Base-by-base conservation (phyloP, 495 filamentous ascomycete genomes). In the Hapsidospora chrysogenum region DNA sequence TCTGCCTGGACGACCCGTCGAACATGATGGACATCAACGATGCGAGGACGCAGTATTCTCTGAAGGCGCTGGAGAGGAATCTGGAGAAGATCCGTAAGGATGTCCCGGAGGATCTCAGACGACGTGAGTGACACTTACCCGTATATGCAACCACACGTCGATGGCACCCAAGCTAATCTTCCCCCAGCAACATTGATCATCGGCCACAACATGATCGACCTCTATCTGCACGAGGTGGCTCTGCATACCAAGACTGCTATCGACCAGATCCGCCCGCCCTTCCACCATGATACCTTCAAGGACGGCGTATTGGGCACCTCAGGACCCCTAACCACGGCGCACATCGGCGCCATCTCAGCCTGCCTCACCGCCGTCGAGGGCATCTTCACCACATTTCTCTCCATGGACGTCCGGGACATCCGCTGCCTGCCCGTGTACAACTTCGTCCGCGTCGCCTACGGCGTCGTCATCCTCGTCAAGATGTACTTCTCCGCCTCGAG, bases 201-300 rank as follows among this genome's bases (percentile, higher is more conserved):
- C 29, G 63, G 63, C 31, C 74, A 76, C 40, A 60, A 79, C 41
- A 64, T 83, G 2, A 49, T 84, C 21, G 77, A 67, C 38, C 59
- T 94, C 2, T 93, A 87, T 44, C 72, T 92, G 41, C 83, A 96
- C 48, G 87, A 94, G 52, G 78, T 87, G 33, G 75, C 78, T 2
- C 69, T 92, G 46, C 76, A 87, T 33, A 61, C 74, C 15, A 80
- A 89, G 39, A 71, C 31, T 0, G 15, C 64, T 31, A 52, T 68
- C 4, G 74, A 80, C 3, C 72, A 80, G 35, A 67, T 70, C 40
- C 61, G 56, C 33, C 50, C 64, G 13, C 59, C 70, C 0, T 49
- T 36, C 17, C 47, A 36, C 22, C 58, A 64, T 31, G 66, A 65
- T 7, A 51, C 56, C 17, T 45, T 69, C 16, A 55, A 56, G 25